Evolutionary conservation across 2,329 filamentous ascomycete species (phyloP).

Genomic region (Aspergillus fumigatiaffinis): DNA sequence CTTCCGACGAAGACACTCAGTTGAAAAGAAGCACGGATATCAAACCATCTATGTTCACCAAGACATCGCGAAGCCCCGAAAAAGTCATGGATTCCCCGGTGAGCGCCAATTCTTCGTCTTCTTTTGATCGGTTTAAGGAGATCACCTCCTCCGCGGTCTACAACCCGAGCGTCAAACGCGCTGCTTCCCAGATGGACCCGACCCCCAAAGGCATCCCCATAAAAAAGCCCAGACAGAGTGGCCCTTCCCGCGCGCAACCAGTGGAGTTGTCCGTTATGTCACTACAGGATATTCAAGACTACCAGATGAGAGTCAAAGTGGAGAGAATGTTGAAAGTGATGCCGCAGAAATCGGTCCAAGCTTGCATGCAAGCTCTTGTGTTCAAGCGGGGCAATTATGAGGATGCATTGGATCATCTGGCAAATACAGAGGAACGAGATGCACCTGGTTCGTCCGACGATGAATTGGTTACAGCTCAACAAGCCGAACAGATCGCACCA

Average conservation of each 20-base stretch:
- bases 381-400: slow-evolving; percentile 51
- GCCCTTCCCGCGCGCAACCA: slow-evolving; percentile 46
- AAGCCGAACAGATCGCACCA: slow-evolving; percentile 19
- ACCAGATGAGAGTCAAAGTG: slow-evolving; percentile 48
- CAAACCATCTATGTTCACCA: slow-evolving; percentile 55
- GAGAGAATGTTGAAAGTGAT: slow-evolving; percentile 49
- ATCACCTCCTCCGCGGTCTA: slow-evolving; percentile 43
- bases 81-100: slow-evolving; percentile 42
- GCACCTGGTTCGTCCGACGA: slow-evolving; percentile 37
- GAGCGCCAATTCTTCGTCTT: slow-evolving; percentile 19
- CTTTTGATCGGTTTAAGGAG: slow-evolving; percentile 39
- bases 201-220: slow-evolving; percentile 32
- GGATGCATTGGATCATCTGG: slow-evolving; percentile 50
- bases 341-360: slow-evolving; percentile 43
- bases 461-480: slow-evolving; percentile 28
- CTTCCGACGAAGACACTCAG: slow-evolving; percentile 56
- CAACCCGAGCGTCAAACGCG: slow-evolving; percentile 38
- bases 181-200: slow-evolving; percentile 43
- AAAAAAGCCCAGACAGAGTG: slow-evolving; percentile 41
- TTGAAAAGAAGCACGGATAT: slow-evolving; percentile 52
- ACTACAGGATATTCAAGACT: slow-evolving; percentile 51
- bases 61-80: slow-evolving; percentile 37
- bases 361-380: slow-evolving; percentile 49
- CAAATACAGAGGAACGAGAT: slow-evolving; percentile 34
- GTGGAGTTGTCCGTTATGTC: slow-evolving; percentile 39